phyloP scores from a whole-genome alignment of 2,329 filamentous ascomycete species.

The Aspergillus fumigatiaffinis region DNA sequence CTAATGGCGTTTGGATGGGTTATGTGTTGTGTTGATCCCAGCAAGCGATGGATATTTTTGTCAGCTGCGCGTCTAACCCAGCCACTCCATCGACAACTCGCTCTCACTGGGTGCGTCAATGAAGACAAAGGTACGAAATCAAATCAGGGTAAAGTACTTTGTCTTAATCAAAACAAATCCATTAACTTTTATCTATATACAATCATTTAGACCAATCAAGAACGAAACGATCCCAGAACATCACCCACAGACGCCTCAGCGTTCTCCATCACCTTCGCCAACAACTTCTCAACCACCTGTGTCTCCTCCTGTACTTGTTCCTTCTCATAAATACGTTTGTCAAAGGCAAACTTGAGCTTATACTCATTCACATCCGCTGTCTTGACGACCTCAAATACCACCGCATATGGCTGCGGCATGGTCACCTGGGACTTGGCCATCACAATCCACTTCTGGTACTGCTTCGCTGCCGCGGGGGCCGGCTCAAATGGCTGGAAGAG shows the following conservation, averaged over 20 bases:
- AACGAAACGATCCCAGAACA: neutral
- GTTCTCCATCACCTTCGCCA: neutral
- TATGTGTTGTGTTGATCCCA: no score
- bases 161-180: neutral
- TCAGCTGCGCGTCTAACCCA: no score
- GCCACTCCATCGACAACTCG: no score
- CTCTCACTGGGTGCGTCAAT: no score
- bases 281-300: neutral
- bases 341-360: neutral
- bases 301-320: neutral
- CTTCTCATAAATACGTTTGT: neutral
- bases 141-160: no score
- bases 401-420: neutral
- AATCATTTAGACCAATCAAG: neutral
- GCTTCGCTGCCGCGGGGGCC: neutral
- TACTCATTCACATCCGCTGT: neutral
- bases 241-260: neutral
- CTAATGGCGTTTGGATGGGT: no score
- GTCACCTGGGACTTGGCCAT: neutral
- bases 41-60: no score
- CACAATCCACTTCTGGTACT: neutral
- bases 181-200: neutral
- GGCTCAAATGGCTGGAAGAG: conserved; percentile 35
- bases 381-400: neutral
- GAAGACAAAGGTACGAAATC: no score